Base-by-base conservation (phyloP, 1,139 yeast genomes). In the Nakaseomyces nivariensis region DNA sequence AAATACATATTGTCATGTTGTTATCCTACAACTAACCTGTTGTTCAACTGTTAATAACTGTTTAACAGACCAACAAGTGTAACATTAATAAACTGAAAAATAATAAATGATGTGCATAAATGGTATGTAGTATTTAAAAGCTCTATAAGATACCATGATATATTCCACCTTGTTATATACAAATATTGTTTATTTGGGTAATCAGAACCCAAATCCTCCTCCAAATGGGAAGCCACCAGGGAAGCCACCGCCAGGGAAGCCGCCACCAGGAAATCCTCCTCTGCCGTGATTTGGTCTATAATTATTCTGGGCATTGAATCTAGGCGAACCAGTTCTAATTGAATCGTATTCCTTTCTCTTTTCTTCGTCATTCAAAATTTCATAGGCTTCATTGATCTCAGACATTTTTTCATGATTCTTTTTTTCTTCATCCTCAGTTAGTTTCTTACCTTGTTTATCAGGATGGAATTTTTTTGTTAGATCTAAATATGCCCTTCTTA, bases 361-460 rank as follows among this genome's bases (percentile, higher is more conserved):
- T 47, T 82, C 86, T 2, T 77, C 76, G 57, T 85, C 79, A 8
- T 90, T 78, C 46, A 92, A 72, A 3, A 85, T 82, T 62, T 90
- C 97, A 64, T 92, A 90, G 0, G 98, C 98, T 63, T 85, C 88
- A 67, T 92, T 92, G 56, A 92, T 86, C 48, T 84, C 90, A 51
- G 95, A 89, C 94, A 92, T 92, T 60, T 85, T 87, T 44, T 72
- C 72, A 66, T 88, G 95, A 40, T 85, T 84, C 54, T 85, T 77
- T 29, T 83, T 89, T n/a, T 79, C 75, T 56, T 88, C 79, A 25
- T 84, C 89, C 7, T 80, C 77, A 2, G 79, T 69, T 11, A 62
- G 54, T 56, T 85, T 62, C 38, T 81, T 88, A 32, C 81, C 82
- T 62, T 80, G 82, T 67, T 92, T 90, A 67, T 92, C 98, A 0